Evolutionary conservation across 345 rosid species (phyloP).

Genomic region (Eucalyptus tenuipes): DNA sequence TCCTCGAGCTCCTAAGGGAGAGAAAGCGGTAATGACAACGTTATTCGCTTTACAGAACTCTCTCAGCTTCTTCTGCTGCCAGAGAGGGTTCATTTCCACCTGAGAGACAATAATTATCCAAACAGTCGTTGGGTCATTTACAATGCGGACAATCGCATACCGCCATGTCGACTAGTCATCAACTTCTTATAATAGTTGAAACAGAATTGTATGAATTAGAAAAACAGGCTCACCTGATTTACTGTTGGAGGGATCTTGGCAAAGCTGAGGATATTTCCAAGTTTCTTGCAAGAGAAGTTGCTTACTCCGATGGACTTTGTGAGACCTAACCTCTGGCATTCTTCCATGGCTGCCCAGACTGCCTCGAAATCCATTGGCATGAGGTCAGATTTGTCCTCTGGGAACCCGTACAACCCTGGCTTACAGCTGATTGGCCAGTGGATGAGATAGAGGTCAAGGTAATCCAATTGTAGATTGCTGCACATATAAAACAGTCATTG

Average conservation of each 20-base stretch:
- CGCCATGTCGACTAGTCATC: background rate
- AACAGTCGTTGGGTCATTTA: background rate
- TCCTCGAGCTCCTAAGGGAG: constrained; percentile 55
- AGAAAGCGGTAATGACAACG: constrained; percentile 45
- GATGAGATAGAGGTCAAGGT: constrained; percentile 58
- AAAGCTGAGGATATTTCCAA: constrained; percentile 33
- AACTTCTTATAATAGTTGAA: background rate
- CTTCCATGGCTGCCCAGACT: constrained; percentile 79
- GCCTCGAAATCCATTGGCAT: constrained; percentile 44
- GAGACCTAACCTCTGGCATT: constrained; percentile 51
- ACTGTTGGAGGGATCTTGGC: constrained; percentile 70
- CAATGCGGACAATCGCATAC: background rate
- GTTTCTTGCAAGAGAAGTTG: constrained; percentile 74
- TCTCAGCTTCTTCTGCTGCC: constrained; percentile 65
- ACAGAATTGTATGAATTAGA: background rate
- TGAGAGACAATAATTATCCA: constrained; percentile 7
- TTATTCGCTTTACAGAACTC: constrained; percentile 46
- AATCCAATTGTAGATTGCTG: constrained; percentile 63
- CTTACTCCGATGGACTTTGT: constrained; percentile 76
- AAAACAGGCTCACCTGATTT: constrained; percentile 42
- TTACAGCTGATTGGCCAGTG: constrained; percentile 87
- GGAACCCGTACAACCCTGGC: constrained; percentile 47
- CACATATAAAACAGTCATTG: background rate
- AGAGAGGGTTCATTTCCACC: constrained; percentile 86
- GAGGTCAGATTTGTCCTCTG: constrained; percentile 52